These are phyloP conservation scores for Pseudogymnoascus sp. DNA, from an alignment of 2,329 filamentous ascomycete species.

Conservation along the genomic window DNA sequence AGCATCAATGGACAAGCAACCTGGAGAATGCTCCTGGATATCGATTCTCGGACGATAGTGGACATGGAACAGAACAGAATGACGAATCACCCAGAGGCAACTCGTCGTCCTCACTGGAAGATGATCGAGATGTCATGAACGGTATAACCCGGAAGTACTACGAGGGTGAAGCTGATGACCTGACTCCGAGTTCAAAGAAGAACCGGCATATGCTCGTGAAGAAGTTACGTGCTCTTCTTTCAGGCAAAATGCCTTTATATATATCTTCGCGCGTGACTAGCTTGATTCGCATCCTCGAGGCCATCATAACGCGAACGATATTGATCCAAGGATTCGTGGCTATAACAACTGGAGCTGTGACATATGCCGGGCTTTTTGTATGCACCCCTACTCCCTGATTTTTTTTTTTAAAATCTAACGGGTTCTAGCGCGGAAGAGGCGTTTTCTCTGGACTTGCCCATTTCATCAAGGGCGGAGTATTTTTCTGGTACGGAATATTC, in stretches of 20 bases:
- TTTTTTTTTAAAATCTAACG: neutral
- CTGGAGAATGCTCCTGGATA: constrained; percentile 15
- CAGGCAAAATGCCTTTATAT: constrained; percentile 33
- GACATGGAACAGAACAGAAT: constrained; percentile 61
- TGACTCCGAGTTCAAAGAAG: neutral
- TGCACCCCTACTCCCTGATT: constrained; percentile 32
- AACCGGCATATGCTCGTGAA: neutral
- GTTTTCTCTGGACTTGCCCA: constrained; percentile 82
- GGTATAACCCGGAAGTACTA: neutral
- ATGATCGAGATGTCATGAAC: constrained; percentile 30
- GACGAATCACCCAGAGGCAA: constrained; percentile 59
- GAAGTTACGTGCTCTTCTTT: neutral
- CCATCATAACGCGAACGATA: constrained; percentile 66
- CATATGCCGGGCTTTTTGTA: constrained; percentile 79
- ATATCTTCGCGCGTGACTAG: constrained; percentile 41
- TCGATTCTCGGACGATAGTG: constrained; percentile 62
- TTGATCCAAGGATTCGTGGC: constrained; percentile 70
- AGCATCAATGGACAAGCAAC: constrained; percentile 38
- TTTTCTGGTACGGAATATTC: constrained; percentile 82
- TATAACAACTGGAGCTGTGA: constrained; percentile 62
- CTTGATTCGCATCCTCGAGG: constrained; percentile 52
- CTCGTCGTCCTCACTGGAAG: constrained; percentile 52
- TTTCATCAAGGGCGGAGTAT: constrained; percentile 85
- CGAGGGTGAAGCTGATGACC: constrained; percentile 34
- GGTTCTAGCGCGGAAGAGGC: constrained; percentile 49